phyloP scores from a whole-genome alignment of 1,284 basidiomycete genomes.

The Melampsora occidentalis region DNA sequence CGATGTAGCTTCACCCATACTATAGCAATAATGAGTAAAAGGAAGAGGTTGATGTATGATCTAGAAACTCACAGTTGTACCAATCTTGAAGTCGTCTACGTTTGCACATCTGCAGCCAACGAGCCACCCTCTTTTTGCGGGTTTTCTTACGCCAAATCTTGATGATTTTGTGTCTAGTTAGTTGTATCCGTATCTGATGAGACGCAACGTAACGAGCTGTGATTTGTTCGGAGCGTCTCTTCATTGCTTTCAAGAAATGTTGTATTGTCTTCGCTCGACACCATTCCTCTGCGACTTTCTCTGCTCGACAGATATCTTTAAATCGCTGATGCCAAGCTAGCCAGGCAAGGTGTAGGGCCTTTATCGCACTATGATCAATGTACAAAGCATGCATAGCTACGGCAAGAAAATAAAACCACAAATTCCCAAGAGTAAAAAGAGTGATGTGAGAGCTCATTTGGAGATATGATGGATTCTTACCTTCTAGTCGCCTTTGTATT shows the following conservation, averaged over 20 bases:
- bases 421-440: neutral
- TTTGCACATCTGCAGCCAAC: slow-evolving; percentile 13
- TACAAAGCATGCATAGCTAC: neutral
- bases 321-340: slow-evolving; percentile 13
- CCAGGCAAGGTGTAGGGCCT: neutral
- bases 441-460: neutral
- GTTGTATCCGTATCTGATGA: slow-evolving; percentile 12
- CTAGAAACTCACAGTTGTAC: slow-evolving; percentile 3
- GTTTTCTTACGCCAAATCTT: slow-evolving; percentile 17
- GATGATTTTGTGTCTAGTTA: slow-evolving; percentile 1
- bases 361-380: neutral
- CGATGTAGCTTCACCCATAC: slow-evolving; percentile 2
- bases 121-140: slow-evolving; percentile 7
- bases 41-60: neutral
- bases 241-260: neutral
- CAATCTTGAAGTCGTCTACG: neutral
- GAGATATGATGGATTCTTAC: neutral
- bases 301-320: neutral
- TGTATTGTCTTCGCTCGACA: neutral
- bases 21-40: neutral
- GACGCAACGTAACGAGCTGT: neutral
- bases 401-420: neutral
- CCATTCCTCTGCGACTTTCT: neutral
- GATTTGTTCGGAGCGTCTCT: neutral
- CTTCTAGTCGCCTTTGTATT: neutral